Evolutionary conservation across 441 rosid species (phyloP).

Genomic region (Bocquillonia castaneifolia): DNA sequence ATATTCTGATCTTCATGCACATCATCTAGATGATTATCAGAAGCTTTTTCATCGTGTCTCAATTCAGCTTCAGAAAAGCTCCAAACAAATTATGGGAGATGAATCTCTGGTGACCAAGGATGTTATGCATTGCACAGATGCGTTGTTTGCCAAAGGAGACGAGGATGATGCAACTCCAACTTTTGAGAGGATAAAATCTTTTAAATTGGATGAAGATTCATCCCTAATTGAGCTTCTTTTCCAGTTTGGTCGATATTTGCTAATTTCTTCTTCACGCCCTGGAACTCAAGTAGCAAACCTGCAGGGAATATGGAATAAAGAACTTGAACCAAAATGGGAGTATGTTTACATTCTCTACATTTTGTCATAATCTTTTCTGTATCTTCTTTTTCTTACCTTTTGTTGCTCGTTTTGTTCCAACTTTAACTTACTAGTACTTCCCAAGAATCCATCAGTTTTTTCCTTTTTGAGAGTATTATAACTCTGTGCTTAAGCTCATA

Average conservation of each 20-base stretch:
- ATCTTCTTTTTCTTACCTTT: neutral
- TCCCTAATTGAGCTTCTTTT: conserved; percentile 77
- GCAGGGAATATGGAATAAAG: conserved; percentile 92
- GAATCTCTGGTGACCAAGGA: conserved; percentile 18
- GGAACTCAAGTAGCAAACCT: conserved; percentile 88
- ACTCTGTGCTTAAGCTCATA: no score
- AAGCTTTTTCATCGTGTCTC: conserved; percentile 72
- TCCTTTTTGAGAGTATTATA: no score
- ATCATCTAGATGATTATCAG: conserved; percentile 69
- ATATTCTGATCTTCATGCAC: conserved; percentile 57
- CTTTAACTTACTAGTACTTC: no score
- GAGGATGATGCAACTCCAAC: conserved; percentile 43
- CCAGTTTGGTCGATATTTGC: conserved; percentile 90
- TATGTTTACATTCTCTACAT: conserved; percentile 31
- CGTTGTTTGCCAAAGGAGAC: conserved; percentile 6
- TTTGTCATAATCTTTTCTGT: neutral
- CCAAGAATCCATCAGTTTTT: no score
- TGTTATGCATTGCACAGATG: conserved; percentile 15
- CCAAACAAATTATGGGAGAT: conserved; percentile 22
- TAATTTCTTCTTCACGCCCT: conserved; percentile 78
- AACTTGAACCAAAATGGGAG: conserved; percentile 83
- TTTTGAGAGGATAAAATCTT: conserved; percentile 75
- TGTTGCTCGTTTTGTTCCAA: no score
- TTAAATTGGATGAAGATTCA: conserved; percentile 75
- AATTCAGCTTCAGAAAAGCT: conserved; percentile 50